Evolutionary conservation across 805 yeast species (phyloP).

Genomic region (Wickerhamomyces bisporus): DNA sequence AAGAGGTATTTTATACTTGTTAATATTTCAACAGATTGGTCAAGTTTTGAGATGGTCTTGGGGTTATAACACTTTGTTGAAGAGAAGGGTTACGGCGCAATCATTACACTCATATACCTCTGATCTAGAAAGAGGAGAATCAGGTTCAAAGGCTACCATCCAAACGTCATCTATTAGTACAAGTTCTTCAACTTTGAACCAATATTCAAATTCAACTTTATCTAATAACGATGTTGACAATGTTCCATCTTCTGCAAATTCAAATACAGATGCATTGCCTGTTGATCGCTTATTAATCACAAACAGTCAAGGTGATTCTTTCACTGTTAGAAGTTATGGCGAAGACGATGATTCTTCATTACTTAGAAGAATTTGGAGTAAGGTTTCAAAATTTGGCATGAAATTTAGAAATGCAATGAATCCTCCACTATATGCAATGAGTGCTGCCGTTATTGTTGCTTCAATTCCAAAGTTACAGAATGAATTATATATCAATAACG

Average conservation of each 20-base stretch:
- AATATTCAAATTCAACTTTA: too few relatives aligned
- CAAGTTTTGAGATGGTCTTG: slow-evolving; percentile 83
- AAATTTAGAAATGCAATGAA: slow-evolving; percentile 50
- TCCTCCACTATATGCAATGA: slow-evolving; percentile 82
- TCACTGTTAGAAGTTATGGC: not conserved
- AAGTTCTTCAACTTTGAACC: not conserved
- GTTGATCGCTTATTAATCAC: slow-evolving; percentile 5
- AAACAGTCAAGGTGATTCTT: not conserved
- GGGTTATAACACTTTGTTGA: slow-evolving; percentile 72
- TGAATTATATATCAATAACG: slow-evolving; percentile 50
- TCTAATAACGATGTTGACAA: not conserved
- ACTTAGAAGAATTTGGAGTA: not conserved
- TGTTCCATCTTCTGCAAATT: not conserved
- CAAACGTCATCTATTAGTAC: not conserved
- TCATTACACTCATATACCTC: not conserved
- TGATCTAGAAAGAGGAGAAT: not conserved
- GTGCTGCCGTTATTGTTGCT: slow-evolving; percentile 63
- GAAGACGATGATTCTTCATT: not conserved
- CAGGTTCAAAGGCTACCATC: not conserved
- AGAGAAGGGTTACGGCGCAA: slow-evolving; percentile 35
- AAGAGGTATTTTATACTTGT: slow-evolving; percentile 67
- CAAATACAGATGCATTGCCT: slow-evolving; percentile 4
- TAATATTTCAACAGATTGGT: slow-evolving; percentile 79
- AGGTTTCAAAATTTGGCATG: not conserved
- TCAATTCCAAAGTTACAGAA: slow-evolving; percentile 54